Evolutionary conservation across 768 basidiomycete species (phyloP).

Genomic region (Lactarius akahatsu): DNA sequence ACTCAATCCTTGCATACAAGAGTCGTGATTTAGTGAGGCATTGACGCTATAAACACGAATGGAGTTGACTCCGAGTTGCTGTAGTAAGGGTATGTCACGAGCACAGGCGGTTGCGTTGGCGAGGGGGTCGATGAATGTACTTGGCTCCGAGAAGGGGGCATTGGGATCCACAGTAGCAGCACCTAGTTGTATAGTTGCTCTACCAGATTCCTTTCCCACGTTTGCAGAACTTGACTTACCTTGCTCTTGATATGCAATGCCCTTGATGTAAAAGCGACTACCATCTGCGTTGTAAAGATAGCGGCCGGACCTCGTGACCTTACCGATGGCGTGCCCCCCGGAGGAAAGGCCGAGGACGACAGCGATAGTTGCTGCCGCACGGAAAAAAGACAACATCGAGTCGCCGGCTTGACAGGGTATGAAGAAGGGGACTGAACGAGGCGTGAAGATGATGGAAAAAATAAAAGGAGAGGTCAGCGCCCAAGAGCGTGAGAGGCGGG

Average conservation of each 20-base stretch:
- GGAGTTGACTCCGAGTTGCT: conserved; percentile 74
- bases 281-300: conserved; percentile 81
- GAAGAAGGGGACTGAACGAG: neutral
- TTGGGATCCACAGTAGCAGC: neutral
- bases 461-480: neutral
- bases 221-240: conserved; percentile 46
- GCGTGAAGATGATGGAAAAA: conserved; percentile 1
- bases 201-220: neutral
- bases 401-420: conserved; percentile 16
- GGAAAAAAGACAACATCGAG: conserved; percentile 34
- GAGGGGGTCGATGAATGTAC: conserved; percentile 78
- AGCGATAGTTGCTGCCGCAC: conserved; percentile 36
- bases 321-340: conserved; percentile 63
- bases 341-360: conserved; percentile 44
- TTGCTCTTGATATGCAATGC: conserved; percentile 81
- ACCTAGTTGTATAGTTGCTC: conserved; percentile 1
- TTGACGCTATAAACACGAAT: conserved; percentile 88
- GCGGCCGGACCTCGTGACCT: conserved; percentile 66
- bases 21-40: conserved; percentile 78
- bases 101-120: conserved; percentile 63
- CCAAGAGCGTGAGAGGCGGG: neutral
- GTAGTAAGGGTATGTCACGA: conserved; percentile 77
- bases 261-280: conserved; percentile 84
- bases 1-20: conserved; percentile 78
- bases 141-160: conserved; percentile 61